Conservation (phyloP, 2,329 filamentous ascomycete genomes). For the Purpureocillium takamizusanense region DNA sequence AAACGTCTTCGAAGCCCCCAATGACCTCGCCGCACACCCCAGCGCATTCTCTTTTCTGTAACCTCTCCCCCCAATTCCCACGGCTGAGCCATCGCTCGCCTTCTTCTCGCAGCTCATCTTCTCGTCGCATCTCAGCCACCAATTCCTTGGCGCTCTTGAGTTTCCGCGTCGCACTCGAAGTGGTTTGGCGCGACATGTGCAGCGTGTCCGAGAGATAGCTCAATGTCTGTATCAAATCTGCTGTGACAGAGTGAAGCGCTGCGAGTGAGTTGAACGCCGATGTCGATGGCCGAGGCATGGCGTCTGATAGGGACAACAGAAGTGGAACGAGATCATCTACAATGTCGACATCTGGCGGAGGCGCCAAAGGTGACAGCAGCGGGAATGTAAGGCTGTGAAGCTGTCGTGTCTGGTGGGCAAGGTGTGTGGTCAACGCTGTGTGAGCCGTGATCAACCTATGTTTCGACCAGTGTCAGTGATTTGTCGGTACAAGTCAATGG, state of each 20-base stretch:
- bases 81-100: slow-evolving; percentile 73
- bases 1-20: slow-evolving; percentile 85
- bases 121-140: slow-evolving; percentile 73
- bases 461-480: slow-evolving; percentile 7
- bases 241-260: slow-evolving; percentile 60
- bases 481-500: neutral
- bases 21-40: slow-evolving; percentile 80
- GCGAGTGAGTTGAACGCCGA: slow-evolving; percentile 57
- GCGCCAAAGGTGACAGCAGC: slow-evolving; percentile 59
- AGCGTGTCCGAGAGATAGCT: slow-evolving; percentile 83
- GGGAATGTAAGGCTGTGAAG: slow-evolving; percentile 65
- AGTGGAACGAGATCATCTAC: slow-evolving; percentile 63
- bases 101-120: slow-evolving; percentile 74
- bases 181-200: slow-evolving; percentile 88
- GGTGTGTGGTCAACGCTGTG: slow-evolving; percentile 63
- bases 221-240: slow-evolving; percentile 68
- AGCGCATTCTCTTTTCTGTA: slow-evolving; percentile 72
- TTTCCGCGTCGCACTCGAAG: slow-evolving; percentile 68
- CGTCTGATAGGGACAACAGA: slow-evolving; percentile 53
- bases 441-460: slow-evolving; percentile 67
- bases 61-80: slow-evolving; percentile 73
- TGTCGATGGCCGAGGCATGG: slow-evolving; percentile 57
- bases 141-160: slow-evolving; percentile 77
- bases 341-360: slow-evolving; percentile 52
- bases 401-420: slow-evolving; percentile 66